Base-by-base conservation (phyloP, 1,139 yeast species). In the Candida tropicalis region DNA sequence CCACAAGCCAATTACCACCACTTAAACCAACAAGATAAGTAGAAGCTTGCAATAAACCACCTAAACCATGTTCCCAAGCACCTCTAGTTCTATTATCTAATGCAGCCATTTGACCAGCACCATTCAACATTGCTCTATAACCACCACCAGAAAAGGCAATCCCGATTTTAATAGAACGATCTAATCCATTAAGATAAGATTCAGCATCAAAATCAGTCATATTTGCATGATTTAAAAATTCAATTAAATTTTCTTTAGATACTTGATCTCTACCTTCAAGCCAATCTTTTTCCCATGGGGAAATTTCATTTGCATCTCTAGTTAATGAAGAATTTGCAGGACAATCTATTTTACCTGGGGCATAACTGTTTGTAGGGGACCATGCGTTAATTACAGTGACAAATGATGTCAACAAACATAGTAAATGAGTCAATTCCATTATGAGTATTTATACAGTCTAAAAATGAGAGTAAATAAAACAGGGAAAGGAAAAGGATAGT, bases 1-100 rank as follows among this genome's bases (percentile, higher is more conserved):
- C 91, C 10, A 88, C 81, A 41, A 89, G 71, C 97, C 97, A 89
- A 52, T 78, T 77, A 41, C 96, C 96, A 36, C 97, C 97, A 0
- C 95, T 84, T 37, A 90, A 71, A 31, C 96, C 97, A 1, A 86
- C 74, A 37, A 89, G 57, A 60, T 88, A 89, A 1, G 95, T 81
- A 1, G 93, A 60, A 2, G 85, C 69, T 55, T 90, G 89, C 40
- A 87, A 68, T 42, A 89, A 66, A 2, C 96, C 95, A 26, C 96
- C 96, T 40, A 89, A 63, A 24, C 95, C 95, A 39, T 71, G 63
- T 2, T 60, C 55, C 40, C 56, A 54, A 2, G 66, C 55, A 25
- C 57, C 58, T 5, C 51, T 50, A 12, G 57, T 62, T 50, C 70
- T 48, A 40, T 57, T 59, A 45, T 65, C 70, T n/a, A 72, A 58